A percentile compares a stretch with the other conserved stretches of the same genome.
These are phyloP conservation scores for Capsella bursapastoris DNA, from an alignment of 345 rosid genomes.

Conservation along the genomic window DNA sequence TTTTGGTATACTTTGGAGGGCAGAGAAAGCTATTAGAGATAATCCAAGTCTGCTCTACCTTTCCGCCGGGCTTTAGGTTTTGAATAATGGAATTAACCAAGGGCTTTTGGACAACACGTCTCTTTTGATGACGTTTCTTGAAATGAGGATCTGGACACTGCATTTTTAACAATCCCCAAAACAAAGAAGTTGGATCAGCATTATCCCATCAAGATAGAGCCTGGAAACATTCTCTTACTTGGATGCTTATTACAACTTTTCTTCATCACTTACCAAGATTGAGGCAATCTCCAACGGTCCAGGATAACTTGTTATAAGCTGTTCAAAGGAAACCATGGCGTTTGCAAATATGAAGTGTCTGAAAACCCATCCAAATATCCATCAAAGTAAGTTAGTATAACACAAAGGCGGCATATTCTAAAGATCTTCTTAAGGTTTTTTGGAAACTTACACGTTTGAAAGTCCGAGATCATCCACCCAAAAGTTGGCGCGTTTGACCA, in stretches of 20 bases:
- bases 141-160: slow-evolving; percentile 99
- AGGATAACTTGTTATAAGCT: slow-evolving; percentile 66
- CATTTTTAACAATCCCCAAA: slow-evolving; percentile 25
- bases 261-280: slow-evolving; percentile 62
- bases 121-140: slow-evolving; percentile 90
- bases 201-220: not conserved
- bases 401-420: not conserved
- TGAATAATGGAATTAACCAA: slow-evolving; percentile 65
- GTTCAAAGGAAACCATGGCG: slow-evolving; percentile 73
- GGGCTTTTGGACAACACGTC: slow-evolving; percentile 87
- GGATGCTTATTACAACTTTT: not conserved
- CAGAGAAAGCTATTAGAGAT: not conserved
- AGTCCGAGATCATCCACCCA: slow-evolving; percentile 85
- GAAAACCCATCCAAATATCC: slow-evolving; percentile 40
- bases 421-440: not conserved
- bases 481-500: slow-evolving; percentile 74
- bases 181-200: slow-evolving; percentile 21
- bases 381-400: slow-evolving; percentile 33
- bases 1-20: not conserved
- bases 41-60: slow-evolving; percentile 49
- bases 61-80: slow-evolving; percentile 70
- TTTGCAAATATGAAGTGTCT: slow-evolving; percentile 91
- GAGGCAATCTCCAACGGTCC: slow-evolving; percentile 87
- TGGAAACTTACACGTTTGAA: slow-evolving; percentile 63
- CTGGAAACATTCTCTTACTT: not conserved